A percentile compares a stretch with the other conserved stretches of the same genome.
Conservation (phyloP, 495 filamentous ascomycete species). For the Sordaria brevicollis region DNA sequence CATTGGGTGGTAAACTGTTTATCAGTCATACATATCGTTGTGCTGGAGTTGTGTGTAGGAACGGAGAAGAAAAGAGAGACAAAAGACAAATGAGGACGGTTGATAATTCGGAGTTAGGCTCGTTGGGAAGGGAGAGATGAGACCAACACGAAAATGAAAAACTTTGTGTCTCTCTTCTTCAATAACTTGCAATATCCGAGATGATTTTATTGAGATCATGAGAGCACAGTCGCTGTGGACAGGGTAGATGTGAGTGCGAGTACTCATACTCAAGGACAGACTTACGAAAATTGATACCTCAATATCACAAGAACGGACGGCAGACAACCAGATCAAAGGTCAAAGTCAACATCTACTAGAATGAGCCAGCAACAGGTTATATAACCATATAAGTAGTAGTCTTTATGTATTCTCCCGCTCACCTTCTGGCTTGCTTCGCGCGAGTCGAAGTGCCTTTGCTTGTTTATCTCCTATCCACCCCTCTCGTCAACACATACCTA, state of each 20-base stretch:
- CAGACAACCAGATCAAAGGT: neutral
- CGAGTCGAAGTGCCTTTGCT: neutral
- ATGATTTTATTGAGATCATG: too few relatives aligned
- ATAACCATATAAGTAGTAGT: neutral
- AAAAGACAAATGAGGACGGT: neutral
- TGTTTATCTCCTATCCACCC: neutral
- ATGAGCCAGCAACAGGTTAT: neutral
- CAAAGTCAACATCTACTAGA: neutral
- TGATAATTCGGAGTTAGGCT: neutral
- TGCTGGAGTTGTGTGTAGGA: neutral
- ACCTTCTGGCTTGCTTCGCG: neutral
- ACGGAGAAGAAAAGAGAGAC: neutral
- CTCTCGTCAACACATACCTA: neutral
- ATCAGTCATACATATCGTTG: neutral
- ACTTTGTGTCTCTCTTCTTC: too few relatives aligned
- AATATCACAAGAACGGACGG: neutral
- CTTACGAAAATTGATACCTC: too few relatives aligned
- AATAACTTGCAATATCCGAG: too few relatives aligned
- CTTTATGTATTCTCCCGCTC: neutral
- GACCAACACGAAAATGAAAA: neutral
- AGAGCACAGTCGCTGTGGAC: too few relatives aligned
- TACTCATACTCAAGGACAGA: too few relatives aligned
- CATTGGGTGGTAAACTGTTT: neutral
- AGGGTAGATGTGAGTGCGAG: too few relatives aligned
- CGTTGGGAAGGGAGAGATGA: neutral